Evolutionary conservation across 1,284 basidiomycete genomes (phyloP).

Genomic region (Schizophyllum commune): DNA sequence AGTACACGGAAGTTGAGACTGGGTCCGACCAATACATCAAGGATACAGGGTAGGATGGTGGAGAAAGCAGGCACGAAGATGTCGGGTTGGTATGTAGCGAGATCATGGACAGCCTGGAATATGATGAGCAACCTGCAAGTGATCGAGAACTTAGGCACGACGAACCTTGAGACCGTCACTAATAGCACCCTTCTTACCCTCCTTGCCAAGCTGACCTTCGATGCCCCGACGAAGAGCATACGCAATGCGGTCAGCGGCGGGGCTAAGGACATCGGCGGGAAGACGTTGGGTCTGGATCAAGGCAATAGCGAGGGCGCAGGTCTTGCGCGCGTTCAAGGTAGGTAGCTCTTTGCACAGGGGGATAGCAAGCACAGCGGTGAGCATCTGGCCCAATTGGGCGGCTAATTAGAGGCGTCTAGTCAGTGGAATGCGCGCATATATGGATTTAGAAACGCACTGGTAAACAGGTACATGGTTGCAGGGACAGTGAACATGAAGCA

Average conservation of each 20-base stretch:
- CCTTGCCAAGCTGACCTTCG: constrained; percentile 74
- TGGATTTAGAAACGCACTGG: constrained; percentile 34
- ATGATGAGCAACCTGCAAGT: constrained; percentile 7
- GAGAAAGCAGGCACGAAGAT: constrained; percentile 61
- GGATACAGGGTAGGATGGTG: constrained; percentile 49
- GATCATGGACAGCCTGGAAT: constrained; percentile 61
- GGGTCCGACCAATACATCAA: constrained; percentile 54
- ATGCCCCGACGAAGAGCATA: constrained; percentile 67
- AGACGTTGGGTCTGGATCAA: constrained; percentile 63
- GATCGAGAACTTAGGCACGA: constrained; percentile 11
- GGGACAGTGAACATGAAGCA: constrained; percentile 50
- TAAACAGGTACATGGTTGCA: constrained; percentile 50
- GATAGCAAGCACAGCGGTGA: constrained; percentile 59
- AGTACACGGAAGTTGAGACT: constrained; percentile 54
- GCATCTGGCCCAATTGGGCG: constrained; percentile 45
- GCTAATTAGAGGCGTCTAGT: constrained; percentile 29
- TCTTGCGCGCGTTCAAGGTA: constrained; percentile 77
- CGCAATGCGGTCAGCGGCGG: constrained; percentile 55
- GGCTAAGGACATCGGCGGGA: constrained; percentile 47
- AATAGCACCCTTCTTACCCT: constrained; percentile 74
- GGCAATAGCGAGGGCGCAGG: constrained; percentile 67
- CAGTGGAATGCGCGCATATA: constrained; percentile 1
- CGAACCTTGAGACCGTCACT: constrained; percentile 66
- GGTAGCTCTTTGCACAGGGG: constrained; percentile 59
- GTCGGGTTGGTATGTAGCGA: constrained; percentile 50